Base-by-base conservation (phyloP, 192 early-diverging fungal species). In the Kappamyces sp. region DNA sequence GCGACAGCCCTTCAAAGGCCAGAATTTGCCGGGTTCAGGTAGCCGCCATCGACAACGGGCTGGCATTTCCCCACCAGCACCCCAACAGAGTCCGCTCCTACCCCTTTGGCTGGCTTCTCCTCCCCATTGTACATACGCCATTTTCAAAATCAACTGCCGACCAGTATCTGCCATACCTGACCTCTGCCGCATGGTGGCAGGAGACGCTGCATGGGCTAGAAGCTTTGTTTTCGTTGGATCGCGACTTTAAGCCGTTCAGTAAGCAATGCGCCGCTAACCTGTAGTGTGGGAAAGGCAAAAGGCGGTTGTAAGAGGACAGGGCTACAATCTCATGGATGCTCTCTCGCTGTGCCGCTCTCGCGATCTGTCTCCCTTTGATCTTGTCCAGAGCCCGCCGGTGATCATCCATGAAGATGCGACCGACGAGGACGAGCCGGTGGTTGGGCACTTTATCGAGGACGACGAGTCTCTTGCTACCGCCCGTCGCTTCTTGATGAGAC, bases 51-150 rank as follows among this genome's bases (percentile, higher is more conserved):
- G 92, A 94, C 66, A 92, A 94, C 64, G 92, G 92, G 6, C 75
- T 94, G n/a, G 89, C 92, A 2, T 94, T 94, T 58, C 92, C 92
- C 0, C 89, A 81, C 69, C 92, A 94, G 52, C 92, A 94, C 59
- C 92, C 92, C 0, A 90, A 94, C 64, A 71, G 82, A 46, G 90
- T 85, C 83, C 70, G 92, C 3, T 89, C 88, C 0, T 94, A 93
- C 58, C 92, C 92, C 5, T 93, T 87, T 71, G 92, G 87, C n/a
- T 94, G 92, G 92, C 66, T 85, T 7, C 82, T 70, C 55, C 76
- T 94, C 31, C 86, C 89, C 3, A 71, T 76, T 2, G 50, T 83
- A 2, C 69, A 85, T 47, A 66, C 87, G 23, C 72, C 90, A 5
- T 93, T 94, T 61, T 84, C 84, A 10, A 49, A 69, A n/a, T 70